These are phyloP conservation scores for Cymbopogon flexuosus DNA, from an alignment of 202 grass and related monocot species.

Conservation along the genomic window DNA sequence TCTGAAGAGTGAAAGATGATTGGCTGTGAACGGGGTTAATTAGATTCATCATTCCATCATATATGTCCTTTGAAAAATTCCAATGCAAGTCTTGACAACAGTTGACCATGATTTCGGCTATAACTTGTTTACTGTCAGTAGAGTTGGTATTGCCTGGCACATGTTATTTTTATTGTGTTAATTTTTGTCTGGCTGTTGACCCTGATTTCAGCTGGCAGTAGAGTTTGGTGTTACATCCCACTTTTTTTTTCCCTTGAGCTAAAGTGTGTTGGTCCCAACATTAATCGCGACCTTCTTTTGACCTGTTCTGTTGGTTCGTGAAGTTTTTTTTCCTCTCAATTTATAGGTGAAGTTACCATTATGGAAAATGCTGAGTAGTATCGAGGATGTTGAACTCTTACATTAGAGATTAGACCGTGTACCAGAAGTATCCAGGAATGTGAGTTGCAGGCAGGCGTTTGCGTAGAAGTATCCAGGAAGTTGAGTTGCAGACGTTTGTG, in stretches of 20 bases:
- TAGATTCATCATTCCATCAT: neutral
- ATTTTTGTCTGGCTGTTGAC: neutral
- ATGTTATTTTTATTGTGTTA: neutral
- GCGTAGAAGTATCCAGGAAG: slow-evolving; percentile 35
- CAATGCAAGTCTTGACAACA: neutral
- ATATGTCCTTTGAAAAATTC: neutral
- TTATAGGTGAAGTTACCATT: slow-evolving; percentile 33
- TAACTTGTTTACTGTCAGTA: neutral
- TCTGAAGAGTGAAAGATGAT: neutral
- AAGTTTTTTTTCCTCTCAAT: neutral
- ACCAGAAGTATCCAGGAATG: slow-evolving; percentile 36
- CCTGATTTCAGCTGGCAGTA: neutral
- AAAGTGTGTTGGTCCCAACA: neutral
- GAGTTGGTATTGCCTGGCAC: neutral
- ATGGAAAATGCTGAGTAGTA: slow-evolving; percentile 10
- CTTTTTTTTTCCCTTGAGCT: neutral
- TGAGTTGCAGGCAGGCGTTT: neutral
- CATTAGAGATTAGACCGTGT: neutral
- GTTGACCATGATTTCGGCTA: neutral
- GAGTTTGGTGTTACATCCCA: neutral
- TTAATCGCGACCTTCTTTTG: neutral
- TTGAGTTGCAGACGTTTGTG: slow-evolving; percentile 11
- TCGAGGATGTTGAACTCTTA: slow-evolving; percentile 17
- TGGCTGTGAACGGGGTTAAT: neutral
- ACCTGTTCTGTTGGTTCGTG: neutral